Percentiles rank a stretch among this genome's conserved stretches.
Evolutionary conservation across 2,329 filamentous ascomycete genomes (phyloP).

Genomic region (Emmonsia crescens): DNA sequence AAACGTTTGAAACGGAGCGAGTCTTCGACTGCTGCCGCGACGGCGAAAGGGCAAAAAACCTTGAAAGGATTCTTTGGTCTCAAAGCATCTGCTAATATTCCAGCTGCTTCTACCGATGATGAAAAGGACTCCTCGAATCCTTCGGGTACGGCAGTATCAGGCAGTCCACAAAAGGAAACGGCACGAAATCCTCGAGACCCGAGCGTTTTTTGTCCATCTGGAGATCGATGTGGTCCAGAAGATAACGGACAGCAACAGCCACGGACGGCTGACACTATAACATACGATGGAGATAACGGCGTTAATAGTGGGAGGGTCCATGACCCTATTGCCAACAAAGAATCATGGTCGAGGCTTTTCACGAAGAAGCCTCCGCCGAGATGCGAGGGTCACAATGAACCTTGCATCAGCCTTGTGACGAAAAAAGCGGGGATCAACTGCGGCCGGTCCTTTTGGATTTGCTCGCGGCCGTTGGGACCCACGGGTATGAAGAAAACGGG

Average conservation of each 20-base stretch:
- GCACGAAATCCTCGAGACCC: not conserved
- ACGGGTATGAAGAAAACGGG: conserved; percentile 74
- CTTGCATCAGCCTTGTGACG: conserved; percentile 70
- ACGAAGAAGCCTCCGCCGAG: conserved; percentile 61
- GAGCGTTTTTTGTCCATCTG: not conserved
- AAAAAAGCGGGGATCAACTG: conserved; percentile 84
- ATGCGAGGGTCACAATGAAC: conserved; percentile 75
- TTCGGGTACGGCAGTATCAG: not conserved
- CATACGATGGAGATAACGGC: conserved; percentile 24
- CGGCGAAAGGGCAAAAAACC: conserved; percentile 46
- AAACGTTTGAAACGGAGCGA: conserved; percentile 41
- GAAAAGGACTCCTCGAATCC: not conserved
- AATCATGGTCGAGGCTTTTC: conserved; percentile 79
- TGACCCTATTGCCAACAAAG: conserved; percentile 62
- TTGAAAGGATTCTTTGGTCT: conserved; percentile 72
- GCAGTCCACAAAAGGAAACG: not conserved
- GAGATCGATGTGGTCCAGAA: not conserved
- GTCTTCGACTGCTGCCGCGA: conserved; percentile 19
- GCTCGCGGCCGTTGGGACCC: conserved; percentile 67
- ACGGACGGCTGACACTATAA: not conserved
- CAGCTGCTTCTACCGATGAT: not conserved
- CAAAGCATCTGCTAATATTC: conserved; percentile 27
- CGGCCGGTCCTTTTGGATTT: conserved; percentile 57
- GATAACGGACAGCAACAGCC: not conserved
- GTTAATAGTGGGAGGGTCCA: conserved; percentile 37